Evolutionary conservation across 164 flowering plant genomes (phyloP), one percentile per base, ranked within the genome.

Genomic region (Malania oleifera): DNA sequence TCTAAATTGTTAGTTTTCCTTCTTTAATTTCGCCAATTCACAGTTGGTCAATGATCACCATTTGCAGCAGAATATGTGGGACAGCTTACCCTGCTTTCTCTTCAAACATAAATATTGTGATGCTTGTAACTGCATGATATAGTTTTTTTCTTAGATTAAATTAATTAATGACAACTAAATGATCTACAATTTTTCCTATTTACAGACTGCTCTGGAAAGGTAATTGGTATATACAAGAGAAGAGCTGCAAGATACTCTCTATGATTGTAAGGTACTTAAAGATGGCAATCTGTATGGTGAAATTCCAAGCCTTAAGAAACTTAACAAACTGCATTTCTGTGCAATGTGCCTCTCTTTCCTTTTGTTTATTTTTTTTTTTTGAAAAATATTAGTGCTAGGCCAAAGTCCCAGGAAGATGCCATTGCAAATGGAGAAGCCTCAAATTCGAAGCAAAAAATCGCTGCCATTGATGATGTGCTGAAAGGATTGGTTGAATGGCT

Each of bases 221-320:
- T 35, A 93, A 85, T 59, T 93, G 96, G 97, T 93, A 85, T 81
- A 82, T 85, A 58, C 96, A 90, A 70, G 97, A 90, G 80, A 93
- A 83, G 77, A 86, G 97, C 80, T 93, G 95, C 69, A 88, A 79
- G 82, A 86, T 88, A 75, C 80, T 93, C 63, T 72, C 93, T 39
- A 37, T 73, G 60, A 71, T 90, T 50, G 75, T 88, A 49, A 86
- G 96, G 98, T 89, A 82, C 38, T 27, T 27, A 6, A n/a, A 31
- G 35, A 31, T 31, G 4, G 9, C 9, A 31, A 31, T 31, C 35
- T 31, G 35, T 9, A 9, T 31, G 35, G 35, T 4, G 35, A 31
- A 31, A 31, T 31, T 31, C 9, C 35, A 31, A 4, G 35, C 9
- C 4, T 31, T 31, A 31, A 31, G 35, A 31, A 31, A 31, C 35